Evolutionary conservation across 345 rosid genomes (phyloP), one percentile per base, ranked within the genome.

Genomic region (Brassica carinata): DNA sequence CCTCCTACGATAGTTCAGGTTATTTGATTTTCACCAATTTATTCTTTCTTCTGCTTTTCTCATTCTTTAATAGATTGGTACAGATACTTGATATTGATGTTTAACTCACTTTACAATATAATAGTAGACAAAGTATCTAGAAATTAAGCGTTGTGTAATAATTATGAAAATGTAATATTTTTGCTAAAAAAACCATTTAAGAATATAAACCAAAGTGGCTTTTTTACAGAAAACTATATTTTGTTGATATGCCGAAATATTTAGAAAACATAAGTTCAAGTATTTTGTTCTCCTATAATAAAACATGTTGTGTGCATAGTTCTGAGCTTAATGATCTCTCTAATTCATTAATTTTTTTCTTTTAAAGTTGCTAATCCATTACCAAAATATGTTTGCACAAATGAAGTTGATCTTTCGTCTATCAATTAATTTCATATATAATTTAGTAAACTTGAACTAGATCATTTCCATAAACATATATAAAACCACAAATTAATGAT

Each of bases 1-100:
- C 83, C 64, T 68, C 73, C 58, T 77, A 67, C 79, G 87, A 87
- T 89, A 89, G 89, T 84, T 88, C 88, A 71, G 67, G 64, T 71
- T 69, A 82, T 72, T 79, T 75, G 64, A 79, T 74, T 78, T 79
- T 79, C 72, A 76, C 88, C 87, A 78, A 23, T 74, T 82, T 87
- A 84, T 91, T 89, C 86, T 76, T 64, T 51, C 74, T 55, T 76
- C 71, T 51, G 70, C 75, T 38, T 80, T 79, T 45, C 53, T 7
- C 66, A 48, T 81, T 76, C 9, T 81, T 81, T 53, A 71, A 34
- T 69, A 58, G 64, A 69, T 71, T 65, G 80, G 84, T 26, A 81
- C 51, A 71, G 8, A 81, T 81, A 71, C 84, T 57, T 76, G 80
- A 81, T 65, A 55, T 57, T 69, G 79, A 81, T 81, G 76, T 55